Conservation (phyloP, 306 rosid genomes). For the Quercus cerris region DNA sequence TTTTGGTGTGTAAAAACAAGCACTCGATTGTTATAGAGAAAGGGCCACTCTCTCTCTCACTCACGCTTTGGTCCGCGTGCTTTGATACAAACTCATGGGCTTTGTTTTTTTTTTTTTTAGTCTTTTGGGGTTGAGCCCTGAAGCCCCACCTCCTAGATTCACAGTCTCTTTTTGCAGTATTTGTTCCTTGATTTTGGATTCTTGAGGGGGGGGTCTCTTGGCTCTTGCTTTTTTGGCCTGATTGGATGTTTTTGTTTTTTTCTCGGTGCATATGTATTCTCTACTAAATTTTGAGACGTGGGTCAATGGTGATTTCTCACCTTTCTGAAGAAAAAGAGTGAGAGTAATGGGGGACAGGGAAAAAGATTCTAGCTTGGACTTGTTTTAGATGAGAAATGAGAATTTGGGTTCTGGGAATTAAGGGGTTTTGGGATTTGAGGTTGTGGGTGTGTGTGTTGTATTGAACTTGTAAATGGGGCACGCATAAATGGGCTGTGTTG, state of each 20-base stretch:
- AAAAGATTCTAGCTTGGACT: constrained; percentile 10
- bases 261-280: background rate
- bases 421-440: constrained; percentile 1
- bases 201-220: constrained; percentile 2
- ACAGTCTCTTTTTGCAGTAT: constrained; percentile 60
- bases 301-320: constrained; percentile 14
- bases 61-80: constrained; percentile 86
- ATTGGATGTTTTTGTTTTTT: constrained; percentile 33
- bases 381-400: background rate
- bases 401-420: constrained; percentile 8
- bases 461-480: constrained; percentile 29
- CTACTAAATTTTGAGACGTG: constrained; percentile 16
- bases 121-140: constrained; percentile 16
- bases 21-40: constrained; percentile 30
- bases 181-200: constrained; percentile 49
- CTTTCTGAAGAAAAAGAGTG: background rate
- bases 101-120: constrained; percentile 3
- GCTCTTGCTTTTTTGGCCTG: constrained; percentile 36
- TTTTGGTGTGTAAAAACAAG: constrained; percentile 47
- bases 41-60: constrained; percentile 7
- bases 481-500: constrained; percentile 60
- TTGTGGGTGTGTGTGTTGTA: constrained; percentile 21
- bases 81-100: constrained; percentile 53
- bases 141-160: constrained; percentile 43
- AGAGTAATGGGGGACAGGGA: background rate